These are phyloP conservation scores for Dactylellina drechsleri DNA, from an alignment of 2,329 filamentous ascomycete species.

Conservation along the genomic window DNA sequence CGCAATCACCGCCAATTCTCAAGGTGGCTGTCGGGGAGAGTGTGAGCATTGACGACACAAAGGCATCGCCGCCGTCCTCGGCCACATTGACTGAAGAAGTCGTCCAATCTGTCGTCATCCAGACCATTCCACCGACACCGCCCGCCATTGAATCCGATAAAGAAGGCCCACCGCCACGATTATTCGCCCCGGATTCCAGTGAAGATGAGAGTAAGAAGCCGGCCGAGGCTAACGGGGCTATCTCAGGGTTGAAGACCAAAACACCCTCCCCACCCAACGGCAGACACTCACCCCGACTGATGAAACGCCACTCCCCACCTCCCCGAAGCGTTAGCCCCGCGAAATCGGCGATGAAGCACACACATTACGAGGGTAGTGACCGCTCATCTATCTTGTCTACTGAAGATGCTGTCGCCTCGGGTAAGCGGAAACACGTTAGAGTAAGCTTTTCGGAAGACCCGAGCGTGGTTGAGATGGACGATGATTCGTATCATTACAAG, in stretches of 20 bases:
- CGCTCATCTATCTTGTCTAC: slow-evolving; percentile 49
- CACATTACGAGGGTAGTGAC: slow-evolving; percentile 47
- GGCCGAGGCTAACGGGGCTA: slow-evolving; percentile 22
- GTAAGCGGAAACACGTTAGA: slow-evolving; percentile 39
- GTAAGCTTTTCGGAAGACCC: slow-evolving; percentile 58
- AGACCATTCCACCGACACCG: slow-evolving; percentile 44
- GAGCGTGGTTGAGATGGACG: slow-evolving; percentile 55
- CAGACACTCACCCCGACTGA: slow-evolving; percentile 20
- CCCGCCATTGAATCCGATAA: slow-evolving; percentile 22
- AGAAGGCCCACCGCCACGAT: slow-evolving; percentile 20
- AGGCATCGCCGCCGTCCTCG: slow-evolving; percentile 48
- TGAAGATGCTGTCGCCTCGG: slow-evolving; percentile 20
- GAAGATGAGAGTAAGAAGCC: slow-evolving; percentile 21
- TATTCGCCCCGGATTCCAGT: slow-evolving; percentile 30
- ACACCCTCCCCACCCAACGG: slow-evolving; percentile 33
- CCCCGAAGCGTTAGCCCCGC: slow-evolving; percentile 56
- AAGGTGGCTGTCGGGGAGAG: background rate
- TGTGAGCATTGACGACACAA: slow-evolving; percentile 9
- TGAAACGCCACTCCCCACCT: slow-evolving; percentile 55
- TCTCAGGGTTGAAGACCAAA: slow-evolving; percentile 5
- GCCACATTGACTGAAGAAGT: slow-evolving; percentile 48
- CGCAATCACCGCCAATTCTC: background rate
- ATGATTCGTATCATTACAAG: slow-evolving; percentile 54
- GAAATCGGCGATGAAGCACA: slow-evolving; percentile 57
- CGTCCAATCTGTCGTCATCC: slow-evolving; percentile 40